A percentile compares a stretch with the other conserved stretches of the same genome.
Evolutionary conservation across 2,329 filamentous ascomycete species (phyloP).

Genomic region (Thermomyces lanuginosus): DNA sequence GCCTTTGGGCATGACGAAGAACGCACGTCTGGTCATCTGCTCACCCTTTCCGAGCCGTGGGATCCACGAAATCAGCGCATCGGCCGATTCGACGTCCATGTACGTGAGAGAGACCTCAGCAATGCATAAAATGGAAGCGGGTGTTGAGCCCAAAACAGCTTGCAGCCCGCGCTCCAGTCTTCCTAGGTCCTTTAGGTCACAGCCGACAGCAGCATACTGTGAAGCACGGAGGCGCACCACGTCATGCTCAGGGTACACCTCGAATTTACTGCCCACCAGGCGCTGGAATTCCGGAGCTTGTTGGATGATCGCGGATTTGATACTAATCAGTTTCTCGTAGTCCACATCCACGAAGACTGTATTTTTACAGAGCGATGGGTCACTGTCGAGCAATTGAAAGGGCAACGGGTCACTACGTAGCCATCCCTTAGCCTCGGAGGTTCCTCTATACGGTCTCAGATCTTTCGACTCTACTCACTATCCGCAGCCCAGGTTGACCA

Average conservation of each 20-base stretch:
- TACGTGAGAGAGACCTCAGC: slow-evolving; percentile 87
- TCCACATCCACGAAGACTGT: slow-evolving; percentile 70
- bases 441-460: slow-evolving; percentile 4
- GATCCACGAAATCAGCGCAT: slow-evolving; percentile 66
- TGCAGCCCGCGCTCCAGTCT: slow-evolving; percentile 45
- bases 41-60: slow-evolving; percentile 50
- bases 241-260: slow-evolving; percentile 19
- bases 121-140: slow-evolving; percentile 56
- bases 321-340: slow-evolving; percentile 61
- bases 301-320: slow-evolving; percentile 54
- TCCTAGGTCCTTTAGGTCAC: slow-evolving; percentile 55
- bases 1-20: slow-evolving; percentile 3
- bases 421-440: slow-evolving; percentile 15
- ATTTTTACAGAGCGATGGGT: slow-evolving; percentile 41
- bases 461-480: slow-evolving; percentile 52
- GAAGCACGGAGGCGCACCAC: slow-evolving; percentile 46
- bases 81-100: slow-evolving; percentile 59
- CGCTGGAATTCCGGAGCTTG: slow-evolving; percentile 44
- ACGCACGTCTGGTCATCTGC: slow-evolving; percentile 10
- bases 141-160: slow-evolving; percentile 39
- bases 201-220: slow-evolving; percentile 63
- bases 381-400: slow-evolving; percentile 61
- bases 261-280: slow-evolving; percentile 34
- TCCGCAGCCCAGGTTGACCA: slow-evolving; percentile 78
- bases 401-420: slow-evolving; percentile 61